A percentile compares a stretch with the other conserved stretches of the same genome.
Evolutionary conservation across 2,329 filamentous ascomycete species (phyloP).

Genomic region (Apiospora saccharicola): DNA sequence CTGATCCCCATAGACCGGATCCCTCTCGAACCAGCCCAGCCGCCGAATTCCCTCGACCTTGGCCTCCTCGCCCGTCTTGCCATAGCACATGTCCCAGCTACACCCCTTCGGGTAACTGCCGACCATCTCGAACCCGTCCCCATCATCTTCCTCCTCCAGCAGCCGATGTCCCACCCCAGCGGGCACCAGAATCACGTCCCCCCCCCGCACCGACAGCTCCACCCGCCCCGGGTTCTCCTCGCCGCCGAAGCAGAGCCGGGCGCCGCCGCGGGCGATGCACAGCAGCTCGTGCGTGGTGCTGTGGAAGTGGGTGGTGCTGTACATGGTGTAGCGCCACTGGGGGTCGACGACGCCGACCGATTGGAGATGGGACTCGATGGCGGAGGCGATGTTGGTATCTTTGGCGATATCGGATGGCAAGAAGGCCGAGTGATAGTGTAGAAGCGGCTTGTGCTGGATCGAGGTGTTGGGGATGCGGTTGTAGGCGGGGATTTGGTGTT

Average conservation of each 20-base stretch:
- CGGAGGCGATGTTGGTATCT: slow-evolving; percentile 49
- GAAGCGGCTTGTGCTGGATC: slow-evolving; percentile 66
- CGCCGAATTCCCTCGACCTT: slow-evolving; percentile 56
- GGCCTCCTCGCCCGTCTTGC: slow-evolving; percentile 60
- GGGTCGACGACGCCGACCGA: slow-evolving; percentile 62
- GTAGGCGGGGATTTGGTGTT: slow-evolving; percentile 60
- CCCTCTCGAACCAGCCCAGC: slow-evolving; percentile 64
- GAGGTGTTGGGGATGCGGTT: slow-evolving; percentile 67
- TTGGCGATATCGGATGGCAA: slow-evolving; percentile 29
- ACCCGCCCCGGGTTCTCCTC: slow-evolving; percentile 65
- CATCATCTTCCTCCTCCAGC: slow-evolving; percentile 59
- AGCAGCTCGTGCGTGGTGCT: slow-evolving; percentile 73
- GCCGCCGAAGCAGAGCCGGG: slow-evolving; percentile 71
- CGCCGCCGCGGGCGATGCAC: slow-evolving; percentile 63
- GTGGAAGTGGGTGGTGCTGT: slow-evolving; percentile 71
- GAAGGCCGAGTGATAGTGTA: slow-evolving; percentile 72
- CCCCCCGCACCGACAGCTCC: slow-evolving; percentile 61
- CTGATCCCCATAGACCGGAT: slow-evolving; percentile 65
- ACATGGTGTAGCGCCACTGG: slow-evolving; percentile 76
- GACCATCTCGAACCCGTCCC: slow-evolving; percentile 68
- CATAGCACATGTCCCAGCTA: slow-evolving; percentile 78
- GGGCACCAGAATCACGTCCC: slow-evolving; percentile 70
- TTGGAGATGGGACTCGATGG: slow-evolving; percentile 64
- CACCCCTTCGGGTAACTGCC: slow-evolving; percentile 67
- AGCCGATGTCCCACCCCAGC: slow-evolving; percentile 70